These are phyloP conservation scores for Penicillium sp. DNA, from an alignment of 2,329 filamentous ascomycete genomes.

Conservation along the genomic window DNA sequence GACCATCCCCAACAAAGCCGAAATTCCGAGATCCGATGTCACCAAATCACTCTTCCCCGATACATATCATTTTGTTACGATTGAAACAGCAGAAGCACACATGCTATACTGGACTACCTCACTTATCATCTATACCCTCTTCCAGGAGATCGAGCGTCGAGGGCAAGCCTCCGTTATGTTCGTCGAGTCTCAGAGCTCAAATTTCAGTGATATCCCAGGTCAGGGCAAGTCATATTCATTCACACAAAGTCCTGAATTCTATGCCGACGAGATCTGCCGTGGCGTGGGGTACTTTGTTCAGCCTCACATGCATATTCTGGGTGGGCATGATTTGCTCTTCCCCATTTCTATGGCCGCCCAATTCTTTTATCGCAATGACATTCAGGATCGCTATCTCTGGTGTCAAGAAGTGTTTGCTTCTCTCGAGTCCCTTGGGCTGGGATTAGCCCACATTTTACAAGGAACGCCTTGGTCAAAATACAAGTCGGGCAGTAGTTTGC, in stretches of 20 bases:
- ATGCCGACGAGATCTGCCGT: conserved; percentile 18
- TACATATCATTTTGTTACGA: conserved; percentile 9
- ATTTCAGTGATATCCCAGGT: neutral
- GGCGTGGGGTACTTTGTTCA: conserved; percentile 19
- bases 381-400: conserved; percentile 16
- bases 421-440: conserved; percentile 12
- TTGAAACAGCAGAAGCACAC: conserved; percentile 17
- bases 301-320: conserved; percentile 21
- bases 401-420: conserved; percentile 18
- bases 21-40: neutral
- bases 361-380: conserved; percentile 10
- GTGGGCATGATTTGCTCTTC: conserved; percentile 16
- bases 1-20: neutral
- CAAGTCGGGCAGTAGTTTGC: conserved; percentile 1
- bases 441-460: conserved; percentile 11
- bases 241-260: conserved; percentile 5
- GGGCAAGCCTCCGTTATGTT: neutral
- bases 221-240: neutral
- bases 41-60: conserved; percentile 6
- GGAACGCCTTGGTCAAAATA: conserved; percentile 21
- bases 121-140: conserved; percentile 14
- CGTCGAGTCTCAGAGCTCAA: neutral
- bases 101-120: conserved; percentile 19
- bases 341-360: conserved; percentile 13
- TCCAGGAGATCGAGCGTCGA: conserved; percentile 9